A percentile compares a stretch with the other conserved stretches of the same genome.
Conservation (phyloP, 768 basidiomycete genomes). For the Boletus patriciae region DNA sequence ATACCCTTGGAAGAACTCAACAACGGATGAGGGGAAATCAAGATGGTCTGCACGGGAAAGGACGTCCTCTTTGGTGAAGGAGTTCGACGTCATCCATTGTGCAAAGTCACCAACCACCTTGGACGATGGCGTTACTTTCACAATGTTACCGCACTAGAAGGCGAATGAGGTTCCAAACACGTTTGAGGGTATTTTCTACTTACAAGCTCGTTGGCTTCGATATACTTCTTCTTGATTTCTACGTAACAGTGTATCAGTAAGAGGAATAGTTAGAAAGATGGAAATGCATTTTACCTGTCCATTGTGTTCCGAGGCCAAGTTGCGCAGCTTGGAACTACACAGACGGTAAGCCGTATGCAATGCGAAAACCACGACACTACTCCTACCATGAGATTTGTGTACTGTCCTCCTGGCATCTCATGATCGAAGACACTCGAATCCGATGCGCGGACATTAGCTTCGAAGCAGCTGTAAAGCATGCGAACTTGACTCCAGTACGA, state of each 20-base stretch:
- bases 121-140: slow-evolving; percentile 99
- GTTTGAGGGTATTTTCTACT: slow-evolving; percentile 27
- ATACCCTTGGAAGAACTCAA: slow-evolving; percentile 99
- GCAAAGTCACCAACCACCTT: slow-evolving; percentile 99
- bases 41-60: slow-evolving; percentile 81
- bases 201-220: slow-evolving; percentile 94
- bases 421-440: slow-evolving; percentile 99
- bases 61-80: slow-evolving; percentile 83
- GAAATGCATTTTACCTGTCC: slow-evolving; percentile 59
- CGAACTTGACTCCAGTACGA: slow-evolving; percentile 98
- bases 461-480: slow-evolving; percentile 93
- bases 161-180: slow-evolving; percentile 4
- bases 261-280: slow-evolving; percentile 9
- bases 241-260: slow-evolving; percentile 8
- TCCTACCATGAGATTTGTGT: slow-evolving; percentile 87
- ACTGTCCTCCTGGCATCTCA: slow-evolving; percentile 99
- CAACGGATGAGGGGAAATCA: slow-evolving; percentile 96
- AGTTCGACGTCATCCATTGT: slow-evolving; percentile 98
- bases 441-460: slow-evolving; percentile 95
- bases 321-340: slow-evolving; percentile 95
- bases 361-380: slow-evolving; percentile 12
- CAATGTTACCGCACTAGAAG: slow-evolving; percentile 87
- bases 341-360: slow-evolving; percentile 20
- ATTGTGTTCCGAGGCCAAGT: slow-evolving; percentile 94
- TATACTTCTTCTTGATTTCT: slow-evolving; percentile 98